Base-by-base conservation (phyloP, 1,284 basidiomycete species). In the Rhodotorula sp. region DNA sequence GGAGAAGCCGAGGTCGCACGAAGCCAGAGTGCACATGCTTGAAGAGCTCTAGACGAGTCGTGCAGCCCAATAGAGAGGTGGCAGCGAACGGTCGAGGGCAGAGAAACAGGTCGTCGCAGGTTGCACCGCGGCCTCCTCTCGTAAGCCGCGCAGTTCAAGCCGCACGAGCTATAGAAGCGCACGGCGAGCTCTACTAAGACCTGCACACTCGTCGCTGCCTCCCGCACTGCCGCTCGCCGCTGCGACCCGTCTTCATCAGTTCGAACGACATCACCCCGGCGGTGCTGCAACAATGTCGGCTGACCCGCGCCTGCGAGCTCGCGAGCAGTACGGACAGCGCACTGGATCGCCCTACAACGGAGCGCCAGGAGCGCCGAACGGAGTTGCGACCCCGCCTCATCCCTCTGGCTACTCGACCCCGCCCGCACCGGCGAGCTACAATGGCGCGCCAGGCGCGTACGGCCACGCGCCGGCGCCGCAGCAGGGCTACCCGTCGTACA, bases 261-360 rank as follows among this genome's bases (percentile, higher is more conserved):
- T 12, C 7, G 34, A 13, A 21, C 25, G 3, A 19, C 45, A 14
- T 25, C 41, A 25, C 16, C 52, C 27, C 50, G n/a, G 14, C 23
- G 23, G 14, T 34, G 34, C 4, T n/a, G 21, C 42, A 55, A 23
- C 48, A 41, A 71, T 71, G 70, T 71, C 70, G n/a, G n/a, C n/a
- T 49, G 70, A 72, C 52, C 70, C 70, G 0, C 66, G 70, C 44
- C 44, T 67, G 17, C 66, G 70, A 4, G 56, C 52, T 9, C 49
- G 70, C 23, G 60, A 68, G 19, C 66, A 66, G 14, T 49, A 71
- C 50, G 49, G 57, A 13, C 46, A 49, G n/a, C 70, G 70, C 27
- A 42, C 46, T 7, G 55, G 53, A 7, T 52, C 61, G 7, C 62
- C 62, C 3, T 45, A 41, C 45, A 27, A 42, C 54, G 53, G 19